Evolutionary conservation across 192 early-diverging fungal species (phyloP).

Genomic region (Entrophospora sp.): DNA sequence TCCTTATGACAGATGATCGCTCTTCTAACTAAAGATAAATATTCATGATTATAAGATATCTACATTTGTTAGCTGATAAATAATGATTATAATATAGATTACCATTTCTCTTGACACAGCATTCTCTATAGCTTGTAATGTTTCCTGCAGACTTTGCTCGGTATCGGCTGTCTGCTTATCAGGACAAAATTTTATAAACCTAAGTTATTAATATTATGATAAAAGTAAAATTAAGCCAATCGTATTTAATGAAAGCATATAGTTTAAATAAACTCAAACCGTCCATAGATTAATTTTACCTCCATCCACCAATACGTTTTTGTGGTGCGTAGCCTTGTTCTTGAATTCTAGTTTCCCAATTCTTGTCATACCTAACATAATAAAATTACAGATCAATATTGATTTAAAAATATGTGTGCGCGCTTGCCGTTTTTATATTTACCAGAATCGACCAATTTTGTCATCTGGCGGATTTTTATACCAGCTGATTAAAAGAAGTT

Average conservation of each 20-base stretch:
- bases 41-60: too few relatives aligned
- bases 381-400: neutral
- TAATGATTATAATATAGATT: too few relatives aligned
- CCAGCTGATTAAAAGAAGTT: conserved; percentile 30
- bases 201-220: too few relatives aligned
- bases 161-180: neutral
- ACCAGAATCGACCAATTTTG: conserved; percentile 33
- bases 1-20: neutral
- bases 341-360: neutral
- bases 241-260: too few relatives aligned
- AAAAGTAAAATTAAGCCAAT: too few relatives aligned
- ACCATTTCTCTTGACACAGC: neutral
- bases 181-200: neutral
- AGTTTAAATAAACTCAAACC: too few relatives aligned
- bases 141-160: neutral
- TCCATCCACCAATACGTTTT: neutral
- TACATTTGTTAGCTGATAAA: neutral
- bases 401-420: too few relatives aligned
- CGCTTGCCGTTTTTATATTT: too few relatives aligned
- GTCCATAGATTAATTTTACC: neutral
- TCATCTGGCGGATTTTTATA: conserved; percentile 28
- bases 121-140: neutral
- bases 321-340: neutral
- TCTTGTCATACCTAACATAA: neutral
- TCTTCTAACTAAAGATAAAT: conserved; percentile 2